Conservation (phyloP, 768 basidiomycete species). For the Podaxis sp. region DNA sequence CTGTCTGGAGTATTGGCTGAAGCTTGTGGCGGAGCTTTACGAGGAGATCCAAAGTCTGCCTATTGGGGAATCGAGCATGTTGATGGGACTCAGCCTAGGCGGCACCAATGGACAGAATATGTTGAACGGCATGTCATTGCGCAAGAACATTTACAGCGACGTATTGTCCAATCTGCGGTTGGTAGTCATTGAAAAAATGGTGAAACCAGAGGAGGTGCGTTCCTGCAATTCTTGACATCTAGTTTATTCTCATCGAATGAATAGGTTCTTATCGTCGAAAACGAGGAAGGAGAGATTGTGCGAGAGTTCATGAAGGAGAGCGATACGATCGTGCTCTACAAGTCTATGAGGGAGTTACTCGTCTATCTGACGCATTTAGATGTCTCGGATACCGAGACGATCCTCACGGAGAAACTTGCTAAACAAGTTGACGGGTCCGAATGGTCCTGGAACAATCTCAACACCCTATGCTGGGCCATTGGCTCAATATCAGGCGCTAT, state of each 20-base stretch:
- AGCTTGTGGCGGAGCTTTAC: slow-evolving; percentile 94
- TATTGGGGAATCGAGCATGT: slow-evolving; percentile 78
- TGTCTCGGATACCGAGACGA: slow-evolving; percentile 93
- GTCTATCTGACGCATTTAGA: slow-evolving; percentile 98
- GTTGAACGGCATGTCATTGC: slow-evolving; percentile 73
- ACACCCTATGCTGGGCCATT: slow-evolving; percentile 99
- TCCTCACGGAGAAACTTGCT: slow-evolving; percentile 94
- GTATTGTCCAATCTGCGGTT: slow-evolving; percentile 91
- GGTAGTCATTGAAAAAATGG: slow-evolving; percentile 98
- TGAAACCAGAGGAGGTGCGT: slow-evolving; percentile 96
- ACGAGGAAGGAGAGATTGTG: slow-evolving; percentile 99
- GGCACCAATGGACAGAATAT: slow-evolving; percentile 63
- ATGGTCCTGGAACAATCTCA: slow-evolving; percentile 99
- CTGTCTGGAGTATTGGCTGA: slow-evolving; percentile 96
- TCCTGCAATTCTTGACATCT: slow-evolving; percentile 1
- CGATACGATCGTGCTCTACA: slow-evolving; percentile 98
- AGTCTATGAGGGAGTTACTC: slow-evolving; percentile 96
- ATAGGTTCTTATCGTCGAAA: slow-evolving; percentile 96
- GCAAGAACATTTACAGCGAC: slow-evolving; percentile 95
- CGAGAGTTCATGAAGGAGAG: slow-evolving; percentile 99
- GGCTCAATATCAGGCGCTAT: slow-evolving; percentile 99
- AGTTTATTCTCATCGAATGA: neutral
- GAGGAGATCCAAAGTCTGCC: slow-evolving; percentile 95
- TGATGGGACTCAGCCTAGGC: slow-evolving; percentile 89
- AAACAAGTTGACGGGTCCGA: slow-evolving; percentile 98